phyloP scores from a whole-genome alignment of 176 grass and related monocot species.

The Puya raimondii region DNA sequence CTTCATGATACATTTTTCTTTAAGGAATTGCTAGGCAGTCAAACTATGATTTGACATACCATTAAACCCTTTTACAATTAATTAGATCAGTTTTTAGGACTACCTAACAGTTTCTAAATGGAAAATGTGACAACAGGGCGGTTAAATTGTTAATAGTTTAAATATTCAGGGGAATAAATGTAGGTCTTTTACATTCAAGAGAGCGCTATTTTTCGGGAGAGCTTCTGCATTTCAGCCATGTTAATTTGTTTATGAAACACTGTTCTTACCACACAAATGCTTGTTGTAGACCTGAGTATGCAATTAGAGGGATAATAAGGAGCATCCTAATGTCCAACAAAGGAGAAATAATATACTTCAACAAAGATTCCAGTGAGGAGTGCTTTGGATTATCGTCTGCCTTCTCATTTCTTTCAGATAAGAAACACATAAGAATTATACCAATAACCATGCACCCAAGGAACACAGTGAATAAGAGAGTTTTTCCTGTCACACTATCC shows the following conservation, averaged over 20 bases:
- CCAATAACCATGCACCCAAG: constrained; percentile 86
- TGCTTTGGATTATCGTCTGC: constrained; percentile 20
- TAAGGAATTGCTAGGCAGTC: too few relatives aligned
- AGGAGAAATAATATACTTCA: constrained; percentile 66
- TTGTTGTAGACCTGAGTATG: constrained; percentile 95
- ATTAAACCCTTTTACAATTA: too few relatives aligned
- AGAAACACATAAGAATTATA: constrained; percentile 83
- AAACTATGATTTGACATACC: too few relatives aligned
- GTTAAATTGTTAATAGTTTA: too few relatives aligned
- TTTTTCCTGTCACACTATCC: constrained; percentile 59
- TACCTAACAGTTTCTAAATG: too few relatives aligned
- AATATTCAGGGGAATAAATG: too few relatives aligned
- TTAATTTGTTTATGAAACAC: background rate
- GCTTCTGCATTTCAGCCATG: too few relatives aligned
- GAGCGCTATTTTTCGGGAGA: too few relatives aligned
- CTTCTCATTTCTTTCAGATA: constrained; percentile 77
- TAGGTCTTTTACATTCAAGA: too few relatives aligned
- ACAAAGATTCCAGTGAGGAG: constrained; percentile 46
- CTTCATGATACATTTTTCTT: too few relatives aligned
- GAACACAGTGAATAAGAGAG: constrained; percentile 75
- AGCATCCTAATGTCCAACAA: constrained; percentile 80
- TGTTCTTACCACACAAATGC: constrained; percentile 86
- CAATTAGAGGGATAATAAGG: constrained; percentile 72
- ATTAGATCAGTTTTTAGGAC: too few relatives aligned
- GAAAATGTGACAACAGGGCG: too few relatives aligned